Base-by-base conservation (phyloP, 1,284 basidiomycete genomes). In the Athelia sp. region DNA sequence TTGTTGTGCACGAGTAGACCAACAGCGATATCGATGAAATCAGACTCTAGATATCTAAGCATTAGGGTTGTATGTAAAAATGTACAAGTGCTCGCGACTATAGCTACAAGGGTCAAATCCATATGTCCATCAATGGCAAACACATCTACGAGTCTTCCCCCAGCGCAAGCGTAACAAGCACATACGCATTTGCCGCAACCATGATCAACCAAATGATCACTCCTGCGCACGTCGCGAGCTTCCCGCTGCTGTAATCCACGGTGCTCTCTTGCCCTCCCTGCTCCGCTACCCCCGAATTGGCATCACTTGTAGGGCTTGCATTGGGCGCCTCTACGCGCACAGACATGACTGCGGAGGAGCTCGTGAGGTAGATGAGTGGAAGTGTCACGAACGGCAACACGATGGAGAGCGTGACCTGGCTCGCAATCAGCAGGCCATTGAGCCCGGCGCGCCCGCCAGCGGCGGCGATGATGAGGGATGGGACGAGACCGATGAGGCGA, bases 311-410 rank as follows among this genome's bases (percentile, higher is more conserved):
- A 6, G 26, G 26, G 13, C 26, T 29, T 4, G 26, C 26, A 29
- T 29, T 13, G 26, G 13, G 26, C 26, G 13, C 26, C 6, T 4
- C 6, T 13, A 29, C 26, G 23, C 32, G 22, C 2, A 81, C 78
- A 19, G 67, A 65, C 84, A 87, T 87, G 43, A 85, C 71, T 14
- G 71, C 61, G 50, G 72, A 69, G 21, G 72, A 76, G n/a, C 78
- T 78, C 29, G 82, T 84, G 54, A 87, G 70, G 49, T 62, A 85
- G 22, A 88, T 72, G 51, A 88, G 73, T 8, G 87, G 86, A 60
- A 86, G 77, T 43, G 82, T 75, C 56, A 89, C 78, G 57, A 88
- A 91, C 0, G 90, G 90, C 4, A 93, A 74, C 10, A 90, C 83
- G 54, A 93, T 77, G 23, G 81, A 84, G 18, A 93, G 76, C 2